Base-by-base conservation (phyloP, 225 moss, liverwort and hornwort genomes). In the Antitrichia curtipendula region DNA sequence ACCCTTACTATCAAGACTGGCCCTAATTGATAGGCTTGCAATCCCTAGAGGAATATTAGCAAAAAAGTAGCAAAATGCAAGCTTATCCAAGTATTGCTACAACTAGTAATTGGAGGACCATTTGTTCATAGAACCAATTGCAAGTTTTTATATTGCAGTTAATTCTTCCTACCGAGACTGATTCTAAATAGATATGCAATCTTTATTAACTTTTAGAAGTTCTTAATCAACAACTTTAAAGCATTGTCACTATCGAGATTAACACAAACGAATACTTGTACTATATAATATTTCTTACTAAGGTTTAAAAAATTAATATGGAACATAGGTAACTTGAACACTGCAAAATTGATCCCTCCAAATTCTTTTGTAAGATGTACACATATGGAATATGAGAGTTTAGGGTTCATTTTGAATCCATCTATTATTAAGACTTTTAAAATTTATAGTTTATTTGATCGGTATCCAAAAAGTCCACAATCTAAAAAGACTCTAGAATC, bases 31-130 rank as follows among this genome's bases (percentile, higher is more conserved):
- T 41, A 41, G 25, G 2, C 3, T 72, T 29, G 17, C 27, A 56
- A 16, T 41, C 3, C 1, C 3, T 16, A 31, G 2, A 47, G 4
- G 3, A 18, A 1, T 10, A 5, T 29, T 29, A 10, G 47, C 6
- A 2, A 73, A 19, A 73, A 11, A 73, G 31, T 31, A 73, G 3
- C 5, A 43, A 43, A 8, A 12, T 49, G 4, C 32, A 47, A 45
- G 28, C 28, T 47, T 29, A 20, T 19, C 68, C 16, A 43, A 19
- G 12, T 49, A 31, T 31, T 12, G 7, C 4, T 1, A 20, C 29
- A 72, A 72, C 4, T 29, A 47, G 6, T 16, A 4, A 7, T 43
- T 28, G 16, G 2, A 49, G 1, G 12, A 71, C 41, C 47, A 73
- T 47, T 6, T 16, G 15, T 50, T 15, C 2, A 2, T 2, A 10